These are phyloP conservation scores for Penicillium samsonianum DNA, from an alignment of 495 filamentous ascomycete genomes.

Conservation along the genomic window DNA sequence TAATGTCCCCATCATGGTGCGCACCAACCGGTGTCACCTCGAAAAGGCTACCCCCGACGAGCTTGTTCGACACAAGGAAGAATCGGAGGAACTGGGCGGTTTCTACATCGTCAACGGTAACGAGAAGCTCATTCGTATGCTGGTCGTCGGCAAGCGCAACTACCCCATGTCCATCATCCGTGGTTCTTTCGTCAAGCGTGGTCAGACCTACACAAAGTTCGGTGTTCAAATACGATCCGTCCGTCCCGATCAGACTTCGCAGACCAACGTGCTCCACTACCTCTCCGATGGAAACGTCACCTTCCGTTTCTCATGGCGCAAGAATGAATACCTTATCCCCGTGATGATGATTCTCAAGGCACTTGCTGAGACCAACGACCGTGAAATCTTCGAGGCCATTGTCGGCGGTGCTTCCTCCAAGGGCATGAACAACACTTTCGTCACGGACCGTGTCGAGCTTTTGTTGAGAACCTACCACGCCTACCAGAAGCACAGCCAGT, in stretches of 20 bases:
- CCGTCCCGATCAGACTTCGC: slow-evolving; percentile 92
- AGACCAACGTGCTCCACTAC: slow-evolving; percentile 96
- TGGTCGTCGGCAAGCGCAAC: slow-evolving; percentile 85
- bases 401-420: slow-evolving; percentile 73
- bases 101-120: slow-evolving; percentile 74
- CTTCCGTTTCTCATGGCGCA: slow-evolving; percentile 97
- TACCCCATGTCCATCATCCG: slow-evolving; percentile 92
- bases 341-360: slow-evolving; percentile 97
- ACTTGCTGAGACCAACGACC: slow-evolving; percentile 91
- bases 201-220: slow-evolving; percentile 79
- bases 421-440: slow-evolving; percentile 82
- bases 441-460: slow-evolving; percentile 91
- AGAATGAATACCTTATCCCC: slow-evolving; percentile 91
- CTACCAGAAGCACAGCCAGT: slow-evolving; percentile 76
- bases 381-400: slow-evolving; percentile 89
- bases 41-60: slow-evolving; percentile 78
- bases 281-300: slow-evolving; percentile 92
- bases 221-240: slow-evolving; percentile 91
- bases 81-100: slow-evolving; percentile 88
- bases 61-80: slow-evolving; percentile 83
- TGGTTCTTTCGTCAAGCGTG: slow-evolving; percentile 82
- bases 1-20: slow-evolving; percentile 88
- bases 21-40: slow-evolving; percentile 88
- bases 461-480: slow-evolving; percentile 89
- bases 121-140: slow-evolving; percentile 92